These are phyloP conservation scores for Hypoxylon fuscum DNA, from an alignment of 495 filamentous ascomycete species.

Conservation along the genomic window DNA sequence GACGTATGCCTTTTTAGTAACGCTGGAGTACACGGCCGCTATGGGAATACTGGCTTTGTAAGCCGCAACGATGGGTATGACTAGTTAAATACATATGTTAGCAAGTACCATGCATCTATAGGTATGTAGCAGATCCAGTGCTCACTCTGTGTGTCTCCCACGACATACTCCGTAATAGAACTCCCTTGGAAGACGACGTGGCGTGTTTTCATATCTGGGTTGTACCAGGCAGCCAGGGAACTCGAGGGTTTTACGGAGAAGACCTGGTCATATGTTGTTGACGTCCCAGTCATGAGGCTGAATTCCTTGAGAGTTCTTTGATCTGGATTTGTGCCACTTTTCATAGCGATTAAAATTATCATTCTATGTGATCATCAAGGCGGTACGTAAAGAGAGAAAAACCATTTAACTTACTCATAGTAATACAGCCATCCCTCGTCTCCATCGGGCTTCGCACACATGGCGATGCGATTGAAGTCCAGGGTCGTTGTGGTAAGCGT, in stretches of 20 bases:
- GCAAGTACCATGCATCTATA: neutral
- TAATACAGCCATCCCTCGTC: neutral
- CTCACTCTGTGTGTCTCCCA: neutral
- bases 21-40: neutral
- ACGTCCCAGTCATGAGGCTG: neutral
- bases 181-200: constrained; percentile 11
- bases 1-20: neutral
- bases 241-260: neutral
- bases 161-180: constrained; percentile 5
- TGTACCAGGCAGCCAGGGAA: constrained; percentile 9
- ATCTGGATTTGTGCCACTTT: neutral
- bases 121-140: neutral
- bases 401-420: neutral
- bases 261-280: neutral
- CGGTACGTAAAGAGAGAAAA: neutral
- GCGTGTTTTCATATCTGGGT: neutral
- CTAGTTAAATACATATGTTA: neutral
- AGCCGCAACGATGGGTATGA: neutral
- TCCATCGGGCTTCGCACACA: neutral
- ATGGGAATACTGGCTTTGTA: neutral
- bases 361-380: neutral
- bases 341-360: neutral
- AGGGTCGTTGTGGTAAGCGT: neutral
- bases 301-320: neutral
- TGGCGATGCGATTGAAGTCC: neutral